Percentiles rank a stretch among this genome's conserved stretches.
Evolutionary conservation across 164 flowering plant species (phyloP).

Genomic region (Amborella trichopoda): DNA sequence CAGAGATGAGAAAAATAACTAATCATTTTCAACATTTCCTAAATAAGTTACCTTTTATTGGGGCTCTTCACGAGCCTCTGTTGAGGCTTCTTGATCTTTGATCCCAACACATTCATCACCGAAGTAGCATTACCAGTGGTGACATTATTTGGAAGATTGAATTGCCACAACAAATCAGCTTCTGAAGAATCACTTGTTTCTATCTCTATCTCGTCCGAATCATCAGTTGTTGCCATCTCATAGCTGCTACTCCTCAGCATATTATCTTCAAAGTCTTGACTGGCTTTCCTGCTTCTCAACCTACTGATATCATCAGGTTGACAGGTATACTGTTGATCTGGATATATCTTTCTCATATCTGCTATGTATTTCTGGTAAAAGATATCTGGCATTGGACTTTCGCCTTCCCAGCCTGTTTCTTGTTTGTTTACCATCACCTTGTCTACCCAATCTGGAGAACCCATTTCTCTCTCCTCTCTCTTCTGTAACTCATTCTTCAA

Average conservation of each 20-base stretch:
- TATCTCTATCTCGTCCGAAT: conserved; percentile 67
- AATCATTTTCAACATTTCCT: not conserved
- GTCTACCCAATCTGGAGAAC: conserved; percentile 81
- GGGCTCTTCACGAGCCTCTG: conserved; percentile 39
- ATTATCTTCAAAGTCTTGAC: conserved; percentile 28
- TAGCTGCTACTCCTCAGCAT: conserved; percentile 20
- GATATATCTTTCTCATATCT: conserved; percentile 32
- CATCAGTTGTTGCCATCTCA: conserved; percentile 37
- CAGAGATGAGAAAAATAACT: too few relatives aligned
- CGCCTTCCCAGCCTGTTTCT: conserved; percentile 44
- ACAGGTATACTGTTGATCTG: conserved; percentile 35
- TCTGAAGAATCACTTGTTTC: conserved; percentile 93
- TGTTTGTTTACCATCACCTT: conserved; percentile 92
- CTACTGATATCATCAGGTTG: too few relatives aligned
- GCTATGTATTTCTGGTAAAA: conserved; percentile 47
- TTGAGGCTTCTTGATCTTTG: conserved; percentile 38
- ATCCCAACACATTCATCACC: conserved; percentile 33
- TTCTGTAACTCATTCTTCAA: conserved; percentile 15
- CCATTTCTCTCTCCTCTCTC: conserved; percentile 49
- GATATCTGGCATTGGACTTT: conserved; percentile 24
- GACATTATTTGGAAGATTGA: conserved; percentile 49
- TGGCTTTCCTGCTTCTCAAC: conserved; percentile 30
- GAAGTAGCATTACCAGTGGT: conserved; percentile 9
- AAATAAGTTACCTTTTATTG: conserved; percentile 37
- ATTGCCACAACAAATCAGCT: conserved; percentile 78